phyloP scores from a whole-genome alignment of 805 yeast species.

The Suhomyces kilbournensis region DNA sequence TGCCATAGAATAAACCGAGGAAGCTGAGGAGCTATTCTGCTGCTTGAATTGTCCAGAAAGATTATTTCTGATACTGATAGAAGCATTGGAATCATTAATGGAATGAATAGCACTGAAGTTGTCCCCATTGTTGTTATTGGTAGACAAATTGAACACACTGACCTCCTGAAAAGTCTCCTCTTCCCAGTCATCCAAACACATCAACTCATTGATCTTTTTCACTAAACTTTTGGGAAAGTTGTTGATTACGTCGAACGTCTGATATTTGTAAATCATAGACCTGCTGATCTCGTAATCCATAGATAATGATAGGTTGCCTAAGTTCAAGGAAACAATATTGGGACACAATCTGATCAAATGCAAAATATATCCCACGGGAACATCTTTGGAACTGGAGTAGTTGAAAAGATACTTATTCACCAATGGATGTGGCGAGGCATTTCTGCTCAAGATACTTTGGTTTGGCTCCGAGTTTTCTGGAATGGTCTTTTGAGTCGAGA shows the following conservation, averaged over 20 bases:
- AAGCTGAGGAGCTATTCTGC: slow-evolving; percentile 12
- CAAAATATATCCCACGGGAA: slow-evolving; percentile 74
- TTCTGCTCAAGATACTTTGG: slow-evolving; percentile 1
- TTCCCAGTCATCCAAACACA: slow-evolving; percentile 10
- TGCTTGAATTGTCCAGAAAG: slow-evolving; percentile 1
- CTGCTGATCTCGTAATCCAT: slow-evolving; percentile 58
- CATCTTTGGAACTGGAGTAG: slow-evolving; percentile 66
- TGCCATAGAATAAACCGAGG: slow-evolving; percentile 24
- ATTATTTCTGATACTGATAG: neutral
- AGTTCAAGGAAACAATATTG: slow-evolving; percentile 51
- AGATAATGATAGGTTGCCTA: slow-evolving; percentile 62
- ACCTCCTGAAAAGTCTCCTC: slow-evolving; percentile 1
- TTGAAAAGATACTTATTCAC: slow-evolving; percentile 59
- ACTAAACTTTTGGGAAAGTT: slow-evolving; percentile 35
- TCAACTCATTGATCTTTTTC: slow-evolving; percentile 20
- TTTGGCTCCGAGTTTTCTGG: neutral
- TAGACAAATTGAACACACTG: slow-evolving; percentile 1
- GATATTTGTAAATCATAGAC: slow-evolving; percentile 33
- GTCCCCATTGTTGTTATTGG: neutral
- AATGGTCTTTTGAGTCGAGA: neutral
- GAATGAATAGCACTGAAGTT: neutral
- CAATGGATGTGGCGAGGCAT: slow-evolving; percentile 48
- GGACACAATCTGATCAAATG: slow-evolving; percentile 69
- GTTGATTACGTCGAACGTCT: slow-evolving; percentile 36
- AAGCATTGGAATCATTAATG: neutral